Percentiles rank a stretch among this genome's conserved stretches.
Evolutionary conservation across 129 eudicot genomes (phyloP).

Genomic region (Tanacetum coccineum): DNA sequence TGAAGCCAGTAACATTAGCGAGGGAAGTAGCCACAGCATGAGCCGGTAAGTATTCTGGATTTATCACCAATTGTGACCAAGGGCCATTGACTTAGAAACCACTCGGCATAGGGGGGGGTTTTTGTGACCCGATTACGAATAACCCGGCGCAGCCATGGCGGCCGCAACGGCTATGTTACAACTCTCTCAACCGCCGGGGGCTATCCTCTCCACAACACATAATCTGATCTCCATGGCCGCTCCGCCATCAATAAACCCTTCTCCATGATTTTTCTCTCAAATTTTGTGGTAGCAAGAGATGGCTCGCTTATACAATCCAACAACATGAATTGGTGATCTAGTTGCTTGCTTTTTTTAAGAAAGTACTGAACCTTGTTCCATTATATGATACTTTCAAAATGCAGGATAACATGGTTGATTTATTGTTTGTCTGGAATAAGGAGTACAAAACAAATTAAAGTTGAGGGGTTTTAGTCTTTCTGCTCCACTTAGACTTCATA

Average conservation of each 20-base stretch:
- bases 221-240: slow-evolving; percentile 11
- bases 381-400: no score
- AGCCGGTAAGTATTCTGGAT: slow-evolving; percentile 42
- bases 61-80: slow-evolving; percentile 65
- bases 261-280: slow-evolving; percentile 14
- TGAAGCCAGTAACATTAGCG: slow-evolving; percentile 64
- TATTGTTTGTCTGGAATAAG: no score
- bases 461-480: no score
- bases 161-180: slow-evolving; percentile 52
- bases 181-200: slow-evolving; percentile 47
- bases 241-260: slow-evolving; percentile 16
- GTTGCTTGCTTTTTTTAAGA: no score
- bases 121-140: slow-evolving; percentile 47
- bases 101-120: slow-evolving; percentile 43
- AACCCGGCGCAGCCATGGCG: no score
- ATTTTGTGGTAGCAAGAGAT: no score
- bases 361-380: no score
- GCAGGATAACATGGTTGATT: no score
- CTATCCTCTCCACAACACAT: slow-evolving; percentile 23
- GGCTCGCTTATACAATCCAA: no score
- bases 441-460: no score
- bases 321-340: no score
- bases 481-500: no score
- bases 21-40: slow-evolving; percentile 59
- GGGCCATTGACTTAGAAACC: slow-evolving; percentile 57